These are phyloP conservation scores for Pueraria montana DNA, from an alignment of 306 rosid species.

Conservation along the genomic window DNA sequence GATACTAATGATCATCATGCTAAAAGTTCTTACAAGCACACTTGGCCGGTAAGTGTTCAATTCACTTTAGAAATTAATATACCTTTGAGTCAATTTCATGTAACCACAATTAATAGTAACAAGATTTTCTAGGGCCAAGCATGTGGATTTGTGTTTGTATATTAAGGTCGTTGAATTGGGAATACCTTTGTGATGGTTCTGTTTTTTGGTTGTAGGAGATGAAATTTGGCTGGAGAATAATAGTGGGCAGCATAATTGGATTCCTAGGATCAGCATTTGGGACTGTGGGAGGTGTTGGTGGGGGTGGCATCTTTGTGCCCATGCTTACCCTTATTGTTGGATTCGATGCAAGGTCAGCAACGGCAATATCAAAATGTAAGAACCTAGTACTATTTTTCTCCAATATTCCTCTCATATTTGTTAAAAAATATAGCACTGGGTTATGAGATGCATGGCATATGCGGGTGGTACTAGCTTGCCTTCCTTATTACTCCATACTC, in stretches of 20 bases:
- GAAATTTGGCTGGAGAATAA: conserved; percentile 80
- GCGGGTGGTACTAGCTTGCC: neutral
- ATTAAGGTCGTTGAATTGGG: neutral
- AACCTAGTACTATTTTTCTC: neutral
- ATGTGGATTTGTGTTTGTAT: neutral
- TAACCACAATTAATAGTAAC: neutral
- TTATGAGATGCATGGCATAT: conserved; percentile 5
- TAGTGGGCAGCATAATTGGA: conserved; percentile 70
- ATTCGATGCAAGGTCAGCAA: conserved; percentile 70
- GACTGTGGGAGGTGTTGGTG: conserved; percentile 92
- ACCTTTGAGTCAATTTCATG: conserved; percentile 6
- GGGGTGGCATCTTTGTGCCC: conserved; percentile 93
- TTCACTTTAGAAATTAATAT: neutral
- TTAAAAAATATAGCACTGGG: neutral
- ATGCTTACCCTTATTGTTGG: conserved; percentile 70
- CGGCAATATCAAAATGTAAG: conserved; percentile 93
- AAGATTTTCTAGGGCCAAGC: neutral
- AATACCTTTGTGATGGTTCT: neutral
- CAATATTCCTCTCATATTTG: neutral
- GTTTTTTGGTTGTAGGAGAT: conserved; percentile 57
- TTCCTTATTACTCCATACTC: neutral
- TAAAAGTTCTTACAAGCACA: conserved; percentile 63
- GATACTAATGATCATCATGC: conserved; percentile 42
- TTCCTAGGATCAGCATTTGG: conserved; percentile 88
- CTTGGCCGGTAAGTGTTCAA: conserved; percentile 74